Percentiles rank a stretch among this genome's conserved stretches.
Conservation (phyloP, 805 yeast species). For the Aciculoconidium aculeatum region DNA sequence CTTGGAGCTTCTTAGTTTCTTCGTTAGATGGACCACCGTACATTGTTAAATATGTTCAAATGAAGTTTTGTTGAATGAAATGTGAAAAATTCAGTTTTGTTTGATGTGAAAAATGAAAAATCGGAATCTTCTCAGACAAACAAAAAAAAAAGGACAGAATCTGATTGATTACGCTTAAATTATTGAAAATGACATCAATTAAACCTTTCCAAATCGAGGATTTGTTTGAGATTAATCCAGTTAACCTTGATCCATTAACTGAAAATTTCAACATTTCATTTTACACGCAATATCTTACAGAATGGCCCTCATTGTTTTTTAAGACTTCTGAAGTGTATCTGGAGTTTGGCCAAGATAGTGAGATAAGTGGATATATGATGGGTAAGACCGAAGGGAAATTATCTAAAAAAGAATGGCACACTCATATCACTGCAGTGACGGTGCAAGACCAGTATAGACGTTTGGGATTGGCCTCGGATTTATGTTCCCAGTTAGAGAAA, state of each 20-base stretch:
- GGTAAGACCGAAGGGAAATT: conserved; percentile 89
- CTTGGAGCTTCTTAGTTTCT: conserved; percentile 63
- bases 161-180: too few relatives aligned
- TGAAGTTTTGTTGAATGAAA: background rate
- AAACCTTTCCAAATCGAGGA: conserved; percentile 87
- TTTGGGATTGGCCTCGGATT: conserved; percentile 74
- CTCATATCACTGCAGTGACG: conserved; percentile 95
- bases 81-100: background rate
- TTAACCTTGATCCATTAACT: conserved; percentile 84
- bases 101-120: conserved; percentile 1
- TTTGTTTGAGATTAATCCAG: conserved; percentile 61
- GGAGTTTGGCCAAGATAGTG: conserved; percentile 12
- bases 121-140: background rate
- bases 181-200: conserved; percentile 69
- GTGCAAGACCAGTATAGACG: conserved; percentile 78
- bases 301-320: conserved; percentile 89
- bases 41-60: too few relatives aligned
- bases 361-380: conserved; percentile 74
- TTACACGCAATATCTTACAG: conserved; percentile 73
- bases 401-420: conserved; percentile 77
- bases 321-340: conserved; percentile 48
- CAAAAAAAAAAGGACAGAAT: background rate
- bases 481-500: conserved; percentile 69
- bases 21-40: conserved; percentile 54
- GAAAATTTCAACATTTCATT: conserved; percentile 85